phyloP scores from a whole-genome alignment of 1,284 basidiomycete genomes.

The Abortiporus biennis region DNA sequence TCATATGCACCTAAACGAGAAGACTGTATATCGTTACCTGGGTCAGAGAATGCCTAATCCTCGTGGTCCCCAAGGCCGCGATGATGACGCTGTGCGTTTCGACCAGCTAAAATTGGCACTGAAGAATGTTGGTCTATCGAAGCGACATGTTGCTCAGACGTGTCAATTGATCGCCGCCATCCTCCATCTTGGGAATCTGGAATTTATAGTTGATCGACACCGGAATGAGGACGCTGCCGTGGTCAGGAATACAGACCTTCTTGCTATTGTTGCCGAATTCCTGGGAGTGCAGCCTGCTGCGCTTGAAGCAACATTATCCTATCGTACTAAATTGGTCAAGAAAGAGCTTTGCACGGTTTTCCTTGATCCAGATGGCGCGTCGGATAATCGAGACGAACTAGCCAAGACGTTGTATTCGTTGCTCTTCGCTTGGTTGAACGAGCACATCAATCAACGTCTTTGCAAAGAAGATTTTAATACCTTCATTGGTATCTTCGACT shows the following conservation, averaged over 20 bases:
- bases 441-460: conserved; percentile 91
- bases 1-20: conserved; percentile 80
- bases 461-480: conserved; percentile 88
- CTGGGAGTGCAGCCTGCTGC: conserved; percentile 75
- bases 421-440: conserved; percentile 95
- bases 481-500: conserved; percentile 93
- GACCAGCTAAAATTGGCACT: conserved; percentile 91
- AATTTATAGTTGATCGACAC: conserved; percentile 81
- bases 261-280: conserved; percentile 85
- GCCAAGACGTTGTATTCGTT: conserved; percentile 92
- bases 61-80: conserved; percentile 32
- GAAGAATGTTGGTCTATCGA: conserved; percentile 89
- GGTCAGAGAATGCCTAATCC: conserved; percentile 50
- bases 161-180: conserved; percentile 94
- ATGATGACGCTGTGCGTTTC: conserved; percentile 79
- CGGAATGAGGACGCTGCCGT: conserved; percentile 87
- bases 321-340: conserved; percentile 89
- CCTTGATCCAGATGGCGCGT: conserved; percentile 90
- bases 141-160: conserved; percentile 89
- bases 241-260: conserved; percentile 75
- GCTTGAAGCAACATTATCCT: conserved; percentile 83
- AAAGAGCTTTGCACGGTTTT: conserved; percentile 96
- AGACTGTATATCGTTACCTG: conserved; percentile 79
- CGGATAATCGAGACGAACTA: conserved; percentile 89
- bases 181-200: conserved; percentile 92